Conservation (phyloP, 495 filamentous ascomycete genomes). For the Bathelium albidoporum region DNA sequence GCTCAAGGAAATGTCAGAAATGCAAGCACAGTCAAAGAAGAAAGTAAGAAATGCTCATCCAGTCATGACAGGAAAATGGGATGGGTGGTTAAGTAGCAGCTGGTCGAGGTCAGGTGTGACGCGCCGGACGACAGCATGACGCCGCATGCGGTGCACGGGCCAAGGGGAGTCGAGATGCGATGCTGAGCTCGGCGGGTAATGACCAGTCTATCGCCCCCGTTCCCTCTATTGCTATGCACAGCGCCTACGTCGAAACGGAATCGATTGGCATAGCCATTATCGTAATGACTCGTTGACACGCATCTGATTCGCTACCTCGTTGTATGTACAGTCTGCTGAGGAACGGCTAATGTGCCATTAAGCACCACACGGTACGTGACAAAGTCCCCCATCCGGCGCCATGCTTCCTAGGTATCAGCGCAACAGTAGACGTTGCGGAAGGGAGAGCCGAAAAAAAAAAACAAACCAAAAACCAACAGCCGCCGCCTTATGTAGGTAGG, state of each 20-base stretch:
- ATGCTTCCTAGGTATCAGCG: constrained; percentile 4
- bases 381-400: neutral
- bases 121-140: neutral
- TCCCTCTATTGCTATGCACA: neutral
- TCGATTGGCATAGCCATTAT: neutral
- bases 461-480: no score
- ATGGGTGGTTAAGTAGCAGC: neutral
- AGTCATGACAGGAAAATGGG: neutral
- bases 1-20: neutral
- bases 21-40: no score
- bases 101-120: neutral
- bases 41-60: neutral
- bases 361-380: neutral
- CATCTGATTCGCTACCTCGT: neutral
- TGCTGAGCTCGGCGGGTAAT: neutral
- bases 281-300: neutral
- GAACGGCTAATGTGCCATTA: neutral
- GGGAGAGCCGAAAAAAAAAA: no score
- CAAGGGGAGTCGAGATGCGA: neutral
- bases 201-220: no score
- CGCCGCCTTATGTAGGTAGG: neutral
- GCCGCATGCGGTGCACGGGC: neutral
- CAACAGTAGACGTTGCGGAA: neutral
- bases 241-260: no score
- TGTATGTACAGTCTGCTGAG: neutral